Conservation (phyloP, 2,329 filamentous ascomycete genomes). For the Rutstroemia sydowiana region DNA sequence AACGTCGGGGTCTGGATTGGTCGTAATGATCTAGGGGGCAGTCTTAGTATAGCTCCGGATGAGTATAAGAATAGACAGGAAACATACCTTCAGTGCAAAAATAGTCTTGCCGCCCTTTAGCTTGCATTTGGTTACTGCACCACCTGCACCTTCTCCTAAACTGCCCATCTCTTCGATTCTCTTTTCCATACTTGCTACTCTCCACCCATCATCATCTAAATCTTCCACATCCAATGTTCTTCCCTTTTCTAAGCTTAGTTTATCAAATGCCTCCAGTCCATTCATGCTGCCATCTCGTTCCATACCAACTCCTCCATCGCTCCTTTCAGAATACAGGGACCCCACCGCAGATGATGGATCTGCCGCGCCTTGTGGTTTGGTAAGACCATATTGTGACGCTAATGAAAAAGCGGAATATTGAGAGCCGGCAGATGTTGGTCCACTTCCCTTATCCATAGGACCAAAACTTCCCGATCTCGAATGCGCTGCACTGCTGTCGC, state of each 20-base stretch:
- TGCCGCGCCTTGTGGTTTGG: conserved; percentile 60
- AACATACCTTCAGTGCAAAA: conserved; percentile 83
- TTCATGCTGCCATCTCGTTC: conserved; percentile 77
- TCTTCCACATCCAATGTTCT: conserved; percentile 86
- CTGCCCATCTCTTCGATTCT: conserved; percentile 83
- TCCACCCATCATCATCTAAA: conserved; percentile 90
- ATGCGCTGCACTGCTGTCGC: conserved; percentile 70
- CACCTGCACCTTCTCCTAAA: conserved; percentile 89
- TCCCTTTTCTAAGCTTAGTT: conserved; percentile 74
- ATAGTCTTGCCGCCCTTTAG: conserved; percentile 88
- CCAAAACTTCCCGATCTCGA: conserved; percentile 82
- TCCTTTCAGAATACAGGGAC: conserved; percentile 74
- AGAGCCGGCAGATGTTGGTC: conserved; percentile 80
- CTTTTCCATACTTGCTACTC: conserved; percentile 81
- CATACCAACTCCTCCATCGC: conserved; percentile 69
- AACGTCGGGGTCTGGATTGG: conserved; percentile 93
- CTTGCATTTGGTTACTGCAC: conserved; percentile 85
- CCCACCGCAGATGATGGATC: conserved; percentile 86
- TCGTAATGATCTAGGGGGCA: conserved; percentile 75
- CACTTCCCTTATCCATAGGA: conserved; percentile 66
- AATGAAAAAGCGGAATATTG: conserved; percentile 80
- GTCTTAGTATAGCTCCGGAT: conserved; percentile 3
- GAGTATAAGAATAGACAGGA: conserved; percentile 6
- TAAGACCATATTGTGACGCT: conserved; percentile 63
- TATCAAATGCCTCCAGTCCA: conserved; percentile 68